Percentiles rank a stretch among this genome's conserved stretches.
Conservation (phyloP, 768 basidiomycete genomes). For the Tulasnella sp. region DNA sequence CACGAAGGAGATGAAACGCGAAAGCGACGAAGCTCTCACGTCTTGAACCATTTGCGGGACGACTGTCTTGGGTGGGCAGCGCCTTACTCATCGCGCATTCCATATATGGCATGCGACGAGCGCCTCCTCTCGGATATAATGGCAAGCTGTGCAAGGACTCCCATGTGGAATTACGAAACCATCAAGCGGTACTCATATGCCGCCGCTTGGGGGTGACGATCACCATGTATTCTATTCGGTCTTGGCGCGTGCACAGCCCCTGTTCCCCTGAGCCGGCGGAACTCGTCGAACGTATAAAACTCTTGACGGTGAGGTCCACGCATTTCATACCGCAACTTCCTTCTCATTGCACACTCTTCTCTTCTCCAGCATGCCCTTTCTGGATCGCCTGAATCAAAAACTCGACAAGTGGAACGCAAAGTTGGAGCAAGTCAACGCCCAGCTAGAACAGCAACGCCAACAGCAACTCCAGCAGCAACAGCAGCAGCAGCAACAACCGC, state of each 20-base stretch:
- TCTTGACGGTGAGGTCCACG: not conserved
- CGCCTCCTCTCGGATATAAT: not conserved
- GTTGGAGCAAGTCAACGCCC: constrained; percentile 7
- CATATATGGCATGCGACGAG: not conserved
- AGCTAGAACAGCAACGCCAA: not conserved
- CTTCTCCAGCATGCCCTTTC: not conserved
- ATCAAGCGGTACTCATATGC: not conserved
- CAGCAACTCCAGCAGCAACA: constrained; percentile 3
- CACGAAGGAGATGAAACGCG: not conserved
- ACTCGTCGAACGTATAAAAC: not conserved
- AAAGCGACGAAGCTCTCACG: not conserved
- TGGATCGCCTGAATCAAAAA: constrained; percentile 2
- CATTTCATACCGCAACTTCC: not conserved
- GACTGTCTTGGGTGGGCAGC: not conserved
- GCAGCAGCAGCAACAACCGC: not conserved
- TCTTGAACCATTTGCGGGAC: not conserved
- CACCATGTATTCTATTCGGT: not conserved
- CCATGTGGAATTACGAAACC: constrained; percentile 6
- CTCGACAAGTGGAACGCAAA: constrained; percentile 10
- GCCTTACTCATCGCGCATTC: not conserved
- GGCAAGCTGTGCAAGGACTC: not conserved
- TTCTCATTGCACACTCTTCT: not conserved
- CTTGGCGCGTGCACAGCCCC: not conserved
- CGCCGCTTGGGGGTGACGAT: constrained; percentile 5
- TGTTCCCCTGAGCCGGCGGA: not conserved